A percentile compares a stretch with the other conserved stretches of the same genome.
Evolutionary conservation across 306 rosid species (phyloP).

Genomic region (Cicer yamashitae): DNA sequence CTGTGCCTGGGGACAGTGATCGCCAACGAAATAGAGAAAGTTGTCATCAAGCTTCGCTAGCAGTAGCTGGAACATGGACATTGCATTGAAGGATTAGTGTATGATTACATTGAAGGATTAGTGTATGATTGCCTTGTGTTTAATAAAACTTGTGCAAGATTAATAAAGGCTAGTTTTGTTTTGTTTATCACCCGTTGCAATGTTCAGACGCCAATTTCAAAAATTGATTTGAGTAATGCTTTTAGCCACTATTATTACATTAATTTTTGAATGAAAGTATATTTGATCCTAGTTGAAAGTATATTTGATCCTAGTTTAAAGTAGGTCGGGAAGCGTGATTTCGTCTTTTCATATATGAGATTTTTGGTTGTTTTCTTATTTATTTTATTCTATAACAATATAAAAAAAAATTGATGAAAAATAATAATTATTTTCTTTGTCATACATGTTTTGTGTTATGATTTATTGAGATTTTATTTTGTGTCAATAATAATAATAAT

Average conservation of each 20-base stretch:
- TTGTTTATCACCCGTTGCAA: slow-evolving; percentile 38
- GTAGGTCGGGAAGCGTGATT: too few species aligned
- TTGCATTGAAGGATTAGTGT: slow-evolving; percentile 53
- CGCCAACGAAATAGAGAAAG: slow-evolving; percentile 38
- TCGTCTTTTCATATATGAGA: too few species aligned
- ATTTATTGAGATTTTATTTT: too few species aligned
- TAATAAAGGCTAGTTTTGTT: slow-evolving; percentile 57
- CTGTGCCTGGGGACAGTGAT: slow-evolving; percentile 95
- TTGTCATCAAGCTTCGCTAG: slow-evolving; percentile 34
- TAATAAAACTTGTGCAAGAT: slow-evolving; percentile 51
- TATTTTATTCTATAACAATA: too few species aligned
- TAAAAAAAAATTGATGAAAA: too few species aligned
- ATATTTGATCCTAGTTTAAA: too few species aligned
- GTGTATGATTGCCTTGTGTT: slow-evolving; percentile 51
- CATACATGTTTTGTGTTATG: too few species aligned
- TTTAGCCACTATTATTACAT: neutral
- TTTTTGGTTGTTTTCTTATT: too few species aligned
- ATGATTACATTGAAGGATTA: slow-evolving; percentile 50
- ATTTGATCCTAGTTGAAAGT: neutral
- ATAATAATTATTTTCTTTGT: too few species aligned
- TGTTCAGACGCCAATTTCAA: slow-evolving; percentile 45
- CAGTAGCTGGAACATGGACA: slow-evolving; percentile 47
- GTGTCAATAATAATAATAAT: too few species aligned
- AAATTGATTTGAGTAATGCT: neutral
- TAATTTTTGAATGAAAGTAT: neutral